Percentiles rank a stretch among this genome's conserved stretches.
Conservation (phyloP, 2,329 filamentous ascomycete species). For the Alternaria triticimaculans region DNA sequence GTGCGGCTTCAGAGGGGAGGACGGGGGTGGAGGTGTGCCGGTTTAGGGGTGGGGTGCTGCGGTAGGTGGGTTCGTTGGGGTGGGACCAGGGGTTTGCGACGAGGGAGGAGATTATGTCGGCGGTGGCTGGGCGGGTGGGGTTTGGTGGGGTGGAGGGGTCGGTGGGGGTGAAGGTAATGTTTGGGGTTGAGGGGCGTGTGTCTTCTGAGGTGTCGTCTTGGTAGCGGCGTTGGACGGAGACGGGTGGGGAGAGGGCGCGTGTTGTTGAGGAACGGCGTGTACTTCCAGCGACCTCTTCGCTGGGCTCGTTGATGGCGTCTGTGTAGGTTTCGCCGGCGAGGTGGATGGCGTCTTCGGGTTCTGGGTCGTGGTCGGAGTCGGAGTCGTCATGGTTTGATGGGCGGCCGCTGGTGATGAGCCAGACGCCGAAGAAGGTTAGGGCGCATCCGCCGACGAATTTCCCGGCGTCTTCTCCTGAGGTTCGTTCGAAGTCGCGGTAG, state of each 20-base stretch:
- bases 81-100: conserved; percentile 41
- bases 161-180: conserved; percentile 27
- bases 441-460: conserved; percentile 92
- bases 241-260: conserved; percentile 30
- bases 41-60: conserved; percentile 16
- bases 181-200: conserved; percentile 33
- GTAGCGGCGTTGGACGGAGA: conserved; percentile 29
- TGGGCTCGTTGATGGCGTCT: conserved; percentile 31
- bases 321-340: conserved; percentile 49
- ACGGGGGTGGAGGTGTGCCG: conserved; percentile 39
- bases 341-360: conserved; percentile 52
- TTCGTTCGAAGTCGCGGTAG: conserved; percentile 92
- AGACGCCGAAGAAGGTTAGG: conserved; percentile 95
- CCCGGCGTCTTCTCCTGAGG: conserved; percentile 71
- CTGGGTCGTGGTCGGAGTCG: conserved; percentile 55
- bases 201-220: conserved; percentile 14
- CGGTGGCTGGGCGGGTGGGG: conserved; percentile 7
- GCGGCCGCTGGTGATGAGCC: conserved; percentile 89
- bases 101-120: conserved; percentile 30
- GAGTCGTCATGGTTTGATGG: conserved; percentile 52
- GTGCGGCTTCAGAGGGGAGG: conserved; percentile 37
- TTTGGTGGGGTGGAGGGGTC: conserved; percentile 17
- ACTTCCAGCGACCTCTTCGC: conserved; percentile 10
- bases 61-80: conserved; percentile 4
- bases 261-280: conserved; percentile 34